Evolutionary conservation across 352 stramenopile genomes (phyloP).

Genomic region (Aphanomyces astaci): DNA sequence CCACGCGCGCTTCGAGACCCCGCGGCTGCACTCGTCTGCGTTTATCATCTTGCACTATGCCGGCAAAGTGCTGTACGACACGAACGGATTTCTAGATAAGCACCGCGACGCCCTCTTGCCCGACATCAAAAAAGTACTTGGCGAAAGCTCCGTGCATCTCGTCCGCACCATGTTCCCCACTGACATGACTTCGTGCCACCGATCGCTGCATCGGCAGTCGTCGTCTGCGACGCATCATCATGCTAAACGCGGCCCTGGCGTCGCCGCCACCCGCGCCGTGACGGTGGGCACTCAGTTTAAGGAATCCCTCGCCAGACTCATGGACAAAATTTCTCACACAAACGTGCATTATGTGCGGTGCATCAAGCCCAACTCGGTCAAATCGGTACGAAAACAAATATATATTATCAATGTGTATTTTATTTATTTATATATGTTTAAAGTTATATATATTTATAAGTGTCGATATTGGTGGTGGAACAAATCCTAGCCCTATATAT

Average conservation of each 20-base stretch:
- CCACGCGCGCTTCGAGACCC: constrained; percentile 76
- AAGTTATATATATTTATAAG: no score
- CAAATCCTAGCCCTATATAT: no score
- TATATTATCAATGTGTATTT: background rate
- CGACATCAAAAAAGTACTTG: constrained; percentile 80
- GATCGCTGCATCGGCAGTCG: background rate
- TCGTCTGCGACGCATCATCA: background rate
- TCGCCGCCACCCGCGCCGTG: constrained; percentile 7
- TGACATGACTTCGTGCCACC: background rate
- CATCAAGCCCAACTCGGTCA: constrained; percentile 71
- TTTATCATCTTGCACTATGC: constrained; percentile 85
- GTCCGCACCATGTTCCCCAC: constrained; percentile 20
- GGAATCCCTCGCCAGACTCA: constrained; percentile 67
- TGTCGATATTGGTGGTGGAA: no score
- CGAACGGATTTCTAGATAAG: constrained; percentile 76
- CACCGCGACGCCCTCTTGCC: constrained; percentile 75
- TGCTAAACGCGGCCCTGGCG: background rate
- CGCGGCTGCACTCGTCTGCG: constrained; percentile 68
- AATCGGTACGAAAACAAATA: constrained; percentile 28
- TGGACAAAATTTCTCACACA: constrained; percentile 81
- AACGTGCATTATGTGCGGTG: constrained; percentile 84
- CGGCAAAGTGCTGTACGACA: constrained; percentile 79
- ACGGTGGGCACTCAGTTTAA: constrained; percentile 84
- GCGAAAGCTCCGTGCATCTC: constrained; percentile 13
- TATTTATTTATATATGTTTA: no score